Evolutionary conservation across 2,329 filamentous ascomycete species (phyloP).

Genomic region (Fonsecaea pugnacius): DNA sequence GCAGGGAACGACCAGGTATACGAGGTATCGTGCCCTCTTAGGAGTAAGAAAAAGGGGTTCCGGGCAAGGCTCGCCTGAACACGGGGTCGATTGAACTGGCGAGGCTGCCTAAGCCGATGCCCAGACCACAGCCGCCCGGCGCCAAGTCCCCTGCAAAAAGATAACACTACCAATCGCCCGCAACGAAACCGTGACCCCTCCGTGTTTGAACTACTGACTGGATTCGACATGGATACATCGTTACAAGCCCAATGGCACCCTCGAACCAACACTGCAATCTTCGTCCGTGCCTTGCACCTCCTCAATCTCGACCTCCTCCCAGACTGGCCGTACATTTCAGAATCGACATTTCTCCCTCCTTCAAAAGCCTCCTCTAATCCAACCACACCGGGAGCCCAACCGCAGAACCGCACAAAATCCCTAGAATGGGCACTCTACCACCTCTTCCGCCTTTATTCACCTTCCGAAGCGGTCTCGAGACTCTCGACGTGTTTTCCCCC

Average conservation of each 20-base stretch:
- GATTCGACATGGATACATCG: not conserved
- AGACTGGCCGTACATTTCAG: slow-evolving; percentile 79
- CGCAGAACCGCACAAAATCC: slow-evolving; percentile 79
- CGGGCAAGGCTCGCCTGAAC: not conserved
- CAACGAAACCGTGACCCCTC: not conserved
- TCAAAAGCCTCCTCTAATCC: not conserved
- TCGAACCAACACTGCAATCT: slow-evolving; percentile 64
- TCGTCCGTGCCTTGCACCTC: slow-evolving; percentile 81
- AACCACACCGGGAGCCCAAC: slow-evolving; percentile 59
- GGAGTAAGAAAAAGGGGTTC: not conserved
- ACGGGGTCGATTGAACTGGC: not conserved
- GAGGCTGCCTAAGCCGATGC: not conserved
- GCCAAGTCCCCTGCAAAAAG: not conserved
- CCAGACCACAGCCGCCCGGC: not conserved
- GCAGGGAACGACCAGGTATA: not conserved
- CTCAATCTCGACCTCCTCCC: slow-evolving; percentile 74
- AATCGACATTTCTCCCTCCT: slow-evolving; percentile 63
- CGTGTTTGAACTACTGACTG: not conserved
- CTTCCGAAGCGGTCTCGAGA: slow-evolving; percentile 76
- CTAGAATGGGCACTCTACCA: slow-evolving; percentile 92
- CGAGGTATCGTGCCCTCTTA: no score
- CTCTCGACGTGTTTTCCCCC: slow-evolving; percentile 89
- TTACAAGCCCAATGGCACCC: slow-evolving; percentile 42
- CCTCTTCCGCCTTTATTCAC: slow-evolving; percentile 83
- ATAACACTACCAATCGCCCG: not conserved